Conservation (phyloP, 495 filamentous ascomycete species). For the Acidiella bohemica region DNA sequence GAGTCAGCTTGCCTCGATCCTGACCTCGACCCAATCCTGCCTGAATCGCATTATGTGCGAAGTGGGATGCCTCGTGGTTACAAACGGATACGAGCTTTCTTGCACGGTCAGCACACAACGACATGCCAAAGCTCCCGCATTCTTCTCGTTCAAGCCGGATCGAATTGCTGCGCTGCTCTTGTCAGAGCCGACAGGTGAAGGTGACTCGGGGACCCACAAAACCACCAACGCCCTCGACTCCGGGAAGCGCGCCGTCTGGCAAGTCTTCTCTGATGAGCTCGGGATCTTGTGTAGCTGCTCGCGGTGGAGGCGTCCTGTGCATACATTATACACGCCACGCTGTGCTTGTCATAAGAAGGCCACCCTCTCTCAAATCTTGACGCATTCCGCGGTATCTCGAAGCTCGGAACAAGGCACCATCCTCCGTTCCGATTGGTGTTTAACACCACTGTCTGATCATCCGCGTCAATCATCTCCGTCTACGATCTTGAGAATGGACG, state of each 20-base stretch:
- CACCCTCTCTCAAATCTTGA: slow-evolving; percentile 26
- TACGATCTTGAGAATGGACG: slow-evolving; percentile 12
- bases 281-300: no score
- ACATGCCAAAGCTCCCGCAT: slow-evolving; percentile 18
- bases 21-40: slow-evolving; percentile 25
- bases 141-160: slow-evolving; percentile 7
- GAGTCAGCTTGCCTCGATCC: slow-evolving; percentile 10
- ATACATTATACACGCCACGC: slow-evolving; percentile 23
- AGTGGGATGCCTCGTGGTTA: slow-evolving; percentile 13
- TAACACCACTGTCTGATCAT: slow-evolving; percentile 24
- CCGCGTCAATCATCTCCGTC: slow-evolving; percentile 28
- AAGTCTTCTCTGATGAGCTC: background rate
- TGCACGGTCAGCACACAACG: slow-evolving; percentile 6
- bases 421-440: slow-evolving; percentile 18
- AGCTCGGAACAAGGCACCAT: slow-evolving; percentile 20
- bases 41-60: slow-evolving; percentile 21
- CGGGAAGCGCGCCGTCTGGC: slow-evolving; percentile 9
- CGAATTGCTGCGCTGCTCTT: slow-evolving; percentile 3
- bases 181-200: no score
- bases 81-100: slow-evolving; percentile 12
- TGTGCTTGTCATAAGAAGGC: slow-evolving; percentile 11
- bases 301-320: slow-evolving; percentile 28
- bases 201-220: background rate
- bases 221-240: slow-evolving; percentile 8
- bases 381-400: no score